Conservation (phyloP, 2,329 filamentous ascomycete genomes). For the Graphium sp. region DNA sequence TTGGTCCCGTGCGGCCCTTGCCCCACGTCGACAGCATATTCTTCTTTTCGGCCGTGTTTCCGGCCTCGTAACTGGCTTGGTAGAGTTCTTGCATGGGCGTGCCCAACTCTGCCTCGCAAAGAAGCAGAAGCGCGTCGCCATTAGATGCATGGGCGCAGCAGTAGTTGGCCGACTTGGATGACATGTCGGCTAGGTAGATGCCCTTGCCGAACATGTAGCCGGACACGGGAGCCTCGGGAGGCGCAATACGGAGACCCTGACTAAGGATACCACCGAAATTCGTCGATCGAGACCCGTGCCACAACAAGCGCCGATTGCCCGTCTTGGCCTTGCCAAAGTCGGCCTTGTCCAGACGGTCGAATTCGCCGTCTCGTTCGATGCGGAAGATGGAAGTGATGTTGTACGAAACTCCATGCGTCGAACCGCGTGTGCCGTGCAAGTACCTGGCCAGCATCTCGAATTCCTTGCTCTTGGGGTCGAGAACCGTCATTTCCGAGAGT, state of each 20-base stretch:
- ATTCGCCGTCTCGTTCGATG: conserved; percentile 59
- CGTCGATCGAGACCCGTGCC: conserved; percentile 72
- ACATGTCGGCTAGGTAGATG: conserved; percentile 77
- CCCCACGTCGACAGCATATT: conserved; percentile 56
- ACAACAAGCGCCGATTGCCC: conserved; percentile 62
- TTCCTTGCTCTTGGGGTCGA: conserved; percentile 42
- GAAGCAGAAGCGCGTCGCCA: conserved; percentile 56
- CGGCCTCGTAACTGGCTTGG: conserved; percentile 42
- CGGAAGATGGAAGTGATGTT: conserved; percentile 63
- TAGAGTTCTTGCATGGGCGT: conserved; percentile 52
- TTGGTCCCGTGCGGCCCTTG: conserved; percentile 45
- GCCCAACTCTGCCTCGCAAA: conserved; percentile 68
- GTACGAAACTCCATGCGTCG: conserved; percentile 46
- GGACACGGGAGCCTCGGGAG: conserved; percentile 60
- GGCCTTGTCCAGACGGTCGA: conserved; percentile 46
- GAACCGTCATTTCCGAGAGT: conserved; percentile 59
- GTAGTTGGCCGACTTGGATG: conserved; percentile 68
- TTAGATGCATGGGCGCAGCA: conserved; percentile 45
- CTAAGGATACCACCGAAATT: conserved; percentile 80
- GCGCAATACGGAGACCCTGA: conserved; percentile 80
- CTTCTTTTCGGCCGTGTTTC: conserved; percentile 38
- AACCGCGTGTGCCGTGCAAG: conserved; percentile 46
- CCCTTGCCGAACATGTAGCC: conserved; percentile 89
- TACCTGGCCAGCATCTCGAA: conserved; percentile 50
- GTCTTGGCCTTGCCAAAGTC: conserved; percentile 33